Evolutionary conservation across 345 rosid species (phyloP), one percentile per base, ranked within the genome.

Genomic region (Eucalyptus paniculata): DNA sequence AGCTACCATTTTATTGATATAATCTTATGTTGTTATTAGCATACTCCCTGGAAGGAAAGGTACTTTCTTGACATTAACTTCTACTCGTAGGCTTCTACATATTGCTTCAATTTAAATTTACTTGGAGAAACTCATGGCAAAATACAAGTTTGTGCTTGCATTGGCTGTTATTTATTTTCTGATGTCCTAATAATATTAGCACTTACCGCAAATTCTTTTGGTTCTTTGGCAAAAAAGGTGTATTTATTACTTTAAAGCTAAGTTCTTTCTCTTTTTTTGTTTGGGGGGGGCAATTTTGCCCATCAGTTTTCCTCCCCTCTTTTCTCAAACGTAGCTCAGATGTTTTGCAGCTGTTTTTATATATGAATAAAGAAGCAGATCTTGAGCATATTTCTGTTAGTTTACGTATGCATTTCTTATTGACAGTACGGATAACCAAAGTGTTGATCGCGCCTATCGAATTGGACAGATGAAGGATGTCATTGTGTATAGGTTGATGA

Each of bases 371-470:
- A 77, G 83, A 77, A 77, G 83, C 83, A 77, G 83, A 77, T 77
- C 47, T 40, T 77, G 47, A 77, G 28, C 60, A 14, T 54, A 17
- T 89, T 26, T 30, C 83, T 77, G 83, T 77, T 77, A 21, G 37
- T 50, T 90, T 87, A 37, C 56, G 44, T 83, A 86, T 77, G 54
- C n/a, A 30, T 50, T 50, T 82, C 54, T 53, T 87, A 50, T 86
- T 86, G 92, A 92, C 94, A 98, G 99, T 90, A 98, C 96, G 83
- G 99, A 98, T 90, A 98, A 95, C 93, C 99, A 97, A 92, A 98
- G 99, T 87, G 98, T 98, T 93, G 99, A 98, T 93, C 96, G 99
- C 82, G 99, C 99, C 88, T 98, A 98, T 90, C 95, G 99, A 91
- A 98, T 98, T 86, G 99, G 99, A 87, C 99, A 98, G 90, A 94